Evolutionary conservation across 192 early-diverging fungal species (phyloP).

Genomic region (Funneliformis mosseae): DNA sequence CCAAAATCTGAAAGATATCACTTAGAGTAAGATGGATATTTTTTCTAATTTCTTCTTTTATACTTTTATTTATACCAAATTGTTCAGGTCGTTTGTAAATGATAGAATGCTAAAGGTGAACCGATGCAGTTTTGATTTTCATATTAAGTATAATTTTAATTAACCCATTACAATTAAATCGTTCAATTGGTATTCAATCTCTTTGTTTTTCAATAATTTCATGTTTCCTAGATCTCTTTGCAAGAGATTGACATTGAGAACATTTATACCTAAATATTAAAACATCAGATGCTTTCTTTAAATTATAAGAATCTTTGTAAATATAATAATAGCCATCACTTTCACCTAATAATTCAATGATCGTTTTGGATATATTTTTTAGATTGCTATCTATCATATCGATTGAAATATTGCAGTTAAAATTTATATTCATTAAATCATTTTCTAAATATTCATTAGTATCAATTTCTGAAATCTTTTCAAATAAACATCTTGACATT

Average conservation of each 20-base stretch:
- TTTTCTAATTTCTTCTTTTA: conserved; percentile 15
- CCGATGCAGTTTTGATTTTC: not conserved
- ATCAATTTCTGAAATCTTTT: not conserved
- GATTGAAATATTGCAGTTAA: not conserved
- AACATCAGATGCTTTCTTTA: not conserved
- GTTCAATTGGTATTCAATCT: not conserved
- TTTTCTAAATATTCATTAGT: not conserved
- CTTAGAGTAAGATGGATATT: not conserved
- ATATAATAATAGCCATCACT: not conserved
- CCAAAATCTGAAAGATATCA: not conserved
- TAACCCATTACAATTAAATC: not conserved
- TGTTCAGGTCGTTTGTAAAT: not conserved
- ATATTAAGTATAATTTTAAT: not conserved
- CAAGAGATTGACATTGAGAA: not conserved
- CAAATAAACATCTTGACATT: no score
- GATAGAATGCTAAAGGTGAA: not conserved
- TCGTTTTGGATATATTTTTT: not conserved
- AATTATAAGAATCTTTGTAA: not conserved
- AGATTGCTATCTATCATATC: not conserved
- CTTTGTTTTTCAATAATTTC: not conserved
- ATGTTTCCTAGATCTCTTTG: not conserved
- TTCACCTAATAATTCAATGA: not conserved
- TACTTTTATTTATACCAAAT: not conserved
- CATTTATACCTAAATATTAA: not conserved
- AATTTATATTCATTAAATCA: not conserved